phyloP scores from a whole-genome alignment of 805 yeast genomes.

The Candida silvatica region DNA sequence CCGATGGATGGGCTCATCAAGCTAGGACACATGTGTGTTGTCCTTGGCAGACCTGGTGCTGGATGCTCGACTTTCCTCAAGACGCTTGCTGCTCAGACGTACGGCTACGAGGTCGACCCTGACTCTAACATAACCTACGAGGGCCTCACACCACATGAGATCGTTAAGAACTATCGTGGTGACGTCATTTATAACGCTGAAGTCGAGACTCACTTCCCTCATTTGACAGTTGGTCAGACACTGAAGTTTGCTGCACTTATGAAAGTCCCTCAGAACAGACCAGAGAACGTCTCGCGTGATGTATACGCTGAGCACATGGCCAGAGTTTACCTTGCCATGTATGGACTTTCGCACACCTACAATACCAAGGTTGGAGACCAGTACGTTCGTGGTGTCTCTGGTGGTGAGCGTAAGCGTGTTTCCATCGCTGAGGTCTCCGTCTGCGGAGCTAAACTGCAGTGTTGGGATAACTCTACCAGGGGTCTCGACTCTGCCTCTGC shows the following conservation, averaged over 20 bases:
- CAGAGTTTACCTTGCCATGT: slow-evolving; percentile 25
- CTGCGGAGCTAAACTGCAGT: slow-evolving; percentile 29
- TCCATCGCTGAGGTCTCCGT: slow-evolving; percentile 44
- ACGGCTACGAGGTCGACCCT: slow-evolving; percentile 43
- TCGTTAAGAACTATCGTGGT: slow-evolving; percentile 46
- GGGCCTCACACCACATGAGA: slow-evolving; percentile 43
- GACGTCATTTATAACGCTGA: slow-evolving; percentile 66
- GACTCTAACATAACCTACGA: slow-evolving; percentile 41
- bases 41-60: slow-evolving; percentile 73
- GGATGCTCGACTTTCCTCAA: slow-evolving; percentile 64
- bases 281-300: slow-evolving; percentile 42
- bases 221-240: slow-evolving; percentile 56
- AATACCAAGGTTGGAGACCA: slow-evolving; percentile 53
- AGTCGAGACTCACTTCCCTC: slow-evolving; percentile 58
- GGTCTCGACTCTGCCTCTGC: slow-evolving; percentile 64
- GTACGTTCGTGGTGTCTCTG: slow-evolving; percentile 51
- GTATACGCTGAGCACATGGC: slow-evolving; percentile 38
- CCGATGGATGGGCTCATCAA: slow-evolving; percentile 52
- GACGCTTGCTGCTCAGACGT: slow-evolving; percentile 46
- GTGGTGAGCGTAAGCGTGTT: slow-evolving; percentile 57
- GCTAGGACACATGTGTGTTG: slow-evolving; percentile 60
- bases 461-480: slow-evolving; percentile 59
- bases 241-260: slow-evolving; percentile 50
- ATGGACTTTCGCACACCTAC: slow-evolving; percentile 33
- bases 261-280: slow-evolving; percentile 52